Evolutionary conservation across 139 green algal genomes (phyloP).

Genomic region (Ettlia oleoabundans): DNA sequence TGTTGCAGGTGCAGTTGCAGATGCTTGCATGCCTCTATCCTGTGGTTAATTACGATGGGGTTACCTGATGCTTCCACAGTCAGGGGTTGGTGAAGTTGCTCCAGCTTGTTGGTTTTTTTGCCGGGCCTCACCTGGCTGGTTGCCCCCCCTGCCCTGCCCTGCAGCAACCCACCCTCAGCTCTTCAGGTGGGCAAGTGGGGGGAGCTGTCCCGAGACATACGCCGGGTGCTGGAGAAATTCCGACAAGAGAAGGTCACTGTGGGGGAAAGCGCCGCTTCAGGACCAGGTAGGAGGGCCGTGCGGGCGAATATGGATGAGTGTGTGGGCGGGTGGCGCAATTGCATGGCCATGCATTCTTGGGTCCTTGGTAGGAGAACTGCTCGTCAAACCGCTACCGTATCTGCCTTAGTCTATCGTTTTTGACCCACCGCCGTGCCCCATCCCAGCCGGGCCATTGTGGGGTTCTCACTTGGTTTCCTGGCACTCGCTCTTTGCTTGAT

Average conservation of each 20-base stretch:
- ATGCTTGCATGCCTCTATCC: no score
- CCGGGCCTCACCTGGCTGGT: neutral
- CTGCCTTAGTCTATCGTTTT: no score
- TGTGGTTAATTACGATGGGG: no score
- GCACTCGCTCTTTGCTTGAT: neutral
- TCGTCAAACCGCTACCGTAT: no score
- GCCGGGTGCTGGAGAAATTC: slow-evolving; percentile 48
- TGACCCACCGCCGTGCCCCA: no score
- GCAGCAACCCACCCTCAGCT: slow-evolving; percentile 6
- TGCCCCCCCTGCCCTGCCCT: neutral
- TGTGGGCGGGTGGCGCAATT: neutral
- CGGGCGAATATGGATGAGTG: neutral
- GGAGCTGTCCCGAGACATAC: slow-evolving; percentile 25
- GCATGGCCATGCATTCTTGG: no score
- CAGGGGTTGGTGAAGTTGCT: no score
- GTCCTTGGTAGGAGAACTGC: no score
- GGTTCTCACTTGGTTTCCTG: neutral
- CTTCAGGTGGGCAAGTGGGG: slow-evolving; percentile 48
- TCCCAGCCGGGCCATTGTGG: no score
- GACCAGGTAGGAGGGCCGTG: neutral
- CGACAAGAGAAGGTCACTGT: slow-evolving; percentile 35
- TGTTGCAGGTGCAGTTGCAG: no score
- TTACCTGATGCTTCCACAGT: no score
- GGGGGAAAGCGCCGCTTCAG: neutral
- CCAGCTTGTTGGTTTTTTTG: no score